Evolutionary conservation across 2,329 filamentous ascomycete species (phyloP), one percentile per base, ranked within the genome.

Genomic region (Knufia fluminis): DNA sequence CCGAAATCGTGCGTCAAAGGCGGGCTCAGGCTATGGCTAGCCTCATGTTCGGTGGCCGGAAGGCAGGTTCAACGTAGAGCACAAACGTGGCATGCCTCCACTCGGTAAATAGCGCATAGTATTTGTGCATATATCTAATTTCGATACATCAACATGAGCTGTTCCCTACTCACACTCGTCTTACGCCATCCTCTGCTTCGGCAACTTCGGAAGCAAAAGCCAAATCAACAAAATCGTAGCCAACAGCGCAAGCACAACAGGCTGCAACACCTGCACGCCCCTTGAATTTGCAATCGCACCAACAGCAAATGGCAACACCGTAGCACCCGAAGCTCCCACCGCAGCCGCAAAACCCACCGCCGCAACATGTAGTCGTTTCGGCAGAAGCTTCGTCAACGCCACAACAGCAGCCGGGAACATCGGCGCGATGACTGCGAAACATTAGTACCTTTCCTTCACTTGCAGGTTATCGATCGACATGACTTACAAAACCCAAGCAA

Each of bases 321-420:
- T 61, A 1, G 80, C 84, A 1, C 86, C 86, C 2, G 75, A 77
- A 0, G 84, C 83, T 1, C 86, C 86, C 60, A 89, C 78, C 0
- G 85, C 85, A 1, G 83, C 80, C 1, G 82, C 82, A 60, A 91
- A 89, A 0, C 86, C 85, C 53, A 91, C 85, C 1, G 79, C 80
- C 14, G 77, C 78, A 43, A 90, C 82, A 58, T 92, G 86, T 32
- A 87, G 71, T 54, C 85, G 76, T 36, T 71, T 73, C 0, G 85
- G 85, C 2, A 91, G 69, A 4, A 90, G 69, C 56, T 85, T 86
- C 0, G 84, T 85, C 2, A 79, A 78, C 1, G 78, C 78, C 3
- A 88, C 80, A 19, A 91, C 76, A 3, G 79, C 83, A 3, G 80
- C 82, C 0, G 85, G 85, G 60, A 88, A 90, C 32, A 90, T 66